These are phyloP conservation scores for Monosporascus sp. DNA, from an alignment of 2,329 filamentous ascomycete species.

Conservation along the genomic window DNA sequence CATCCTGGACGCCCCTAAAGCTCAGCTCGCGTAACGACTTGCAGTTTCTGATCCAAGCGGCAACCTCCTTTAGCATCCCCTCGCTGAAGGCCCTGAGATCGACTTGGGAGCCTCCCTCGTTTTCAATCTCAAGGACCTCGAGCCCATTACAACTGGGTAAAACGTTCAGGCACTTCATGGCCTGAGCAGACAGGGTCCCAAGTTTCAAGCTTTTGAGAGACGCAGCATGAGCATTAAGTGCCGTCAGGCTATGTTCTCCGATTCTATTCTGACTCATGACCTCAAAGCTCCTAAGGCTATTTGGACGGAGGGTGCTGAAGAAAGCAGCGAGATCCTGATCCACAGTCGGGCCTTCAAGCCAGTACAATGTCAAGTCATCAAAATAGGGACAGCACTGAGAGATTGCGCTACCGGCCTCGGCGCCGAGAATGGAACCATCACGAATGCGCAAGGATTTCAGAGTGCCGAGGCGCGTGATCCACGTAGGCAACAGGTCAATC, in stretches of 20 bases:
- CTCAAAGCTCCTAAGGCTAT: conserved; percentile 55
- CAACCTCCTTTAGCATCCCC: conserved; percentile 22
- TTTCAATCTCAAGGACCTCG: conserved; percentile 30
- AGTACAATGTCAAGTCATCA: conserved; percentile 53
- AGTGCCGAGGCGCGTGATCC: conserved; percentile 53
- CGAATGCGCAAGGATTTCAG: conserved; percentile 56
- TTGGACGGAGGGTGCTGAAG: conserved; percentile 47
- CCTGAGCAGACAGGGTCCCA: conserved; percentile 21
- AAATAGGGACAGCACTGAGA: conserved; percentile 56
- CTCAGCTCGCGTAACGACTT: conserved; percentile 21
- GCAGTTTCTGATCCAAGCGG: conserved; percentile 26
- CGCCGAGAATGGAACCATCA: conserved; percentile 54
- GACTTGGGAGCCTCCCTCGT: conserved; percentile 7
- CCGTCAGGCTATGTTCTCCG: conserved; percentile 48
- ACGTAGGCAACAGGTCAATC: conserved; percentile 47
- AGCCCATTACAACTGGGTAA: conserved; percentile 30
- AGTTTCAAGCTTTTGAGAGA: conserved; percentile 31
- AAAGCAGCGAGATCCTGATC: conserved; percentile 56
- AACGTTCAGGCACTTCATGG: conserved; percentile 23
- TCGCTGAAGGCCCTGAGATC: conserved; percentile 15
- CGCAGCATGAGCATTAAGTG: conserved; percentile 39
- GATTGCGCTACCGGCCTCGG: conserved; percentile 49
- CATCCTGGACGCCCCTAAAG: conserved; percentile 43
- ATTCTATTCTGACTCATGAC: conserved; percentile 52
- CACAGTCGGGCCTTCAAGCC: conserved; percentile 36